Evolutionary conservation across 2,329 filamentous ascomycete genomes (phyloP).

Genomic region (Pezicula radicicola): DNA sequence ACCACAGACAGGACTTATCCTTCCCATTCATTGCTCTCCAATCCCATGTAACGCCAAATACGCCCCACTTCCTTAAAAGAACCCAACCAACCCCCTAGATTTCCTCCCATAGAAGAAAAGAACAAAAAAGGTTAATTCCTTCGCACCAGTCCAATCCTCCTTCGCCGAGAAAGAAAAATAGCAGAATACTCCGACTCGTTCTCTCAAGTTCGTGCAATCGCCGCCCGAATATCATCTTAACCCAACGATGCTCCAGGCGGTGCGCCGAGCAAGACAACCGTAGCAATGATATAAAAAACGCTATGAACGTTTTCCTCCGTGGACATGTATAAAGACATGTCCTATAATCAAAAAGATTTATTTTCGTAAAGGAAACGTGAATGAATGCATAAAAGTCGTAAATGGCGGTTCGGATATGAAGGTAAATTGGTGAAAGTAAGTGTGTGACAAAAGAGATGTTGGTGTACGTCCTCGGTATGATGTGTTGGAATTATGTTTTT

Average conservation of each 20-base stretch:
- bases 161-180: too few relatives aligned
- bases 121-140: too few relatives aligned
- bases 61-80: too few relatives aligned
- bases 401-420: constrained; percentile 10
- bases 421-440: background rate
- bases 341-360: constrained; percentile 4
- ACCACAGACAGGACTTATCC: too few relatives aligned
- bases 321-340: background rate
- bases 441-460: constrained; percentile 9
- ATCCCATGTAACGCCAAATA: too few relatives aligned
- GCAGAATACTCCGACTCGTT: too few relatives aligned
- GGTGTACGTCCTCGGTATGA: background rate
- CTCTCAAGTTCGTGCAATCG: too few relatives aligned
- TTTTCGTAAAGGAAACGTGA: constrained; percentile 19
- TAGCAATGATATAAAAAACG: constrained; percentile 3
- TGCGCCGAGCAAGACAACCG: constrained; percentile 23
- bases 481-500: background rate
- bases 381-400: constrained; percentile 23
- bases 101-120: too few relatives aligned
- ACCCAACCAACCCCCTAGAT: too few relatives aligned
- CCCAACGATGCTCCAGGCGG: constrained; percentile 25
- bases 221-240: constrained; percentile 5
- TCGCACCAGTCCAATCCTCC: too few relatives aligned
- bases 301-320: constrained; percentile 15
- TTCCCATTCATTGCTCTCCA: too few relatives aligned